Evolutionary conservation across 2,329 filamentous ascomycete genomes (phyloP), one percentile per base, ranked within the genome.

Genomic region (Diaporthe capsici): DNA sequence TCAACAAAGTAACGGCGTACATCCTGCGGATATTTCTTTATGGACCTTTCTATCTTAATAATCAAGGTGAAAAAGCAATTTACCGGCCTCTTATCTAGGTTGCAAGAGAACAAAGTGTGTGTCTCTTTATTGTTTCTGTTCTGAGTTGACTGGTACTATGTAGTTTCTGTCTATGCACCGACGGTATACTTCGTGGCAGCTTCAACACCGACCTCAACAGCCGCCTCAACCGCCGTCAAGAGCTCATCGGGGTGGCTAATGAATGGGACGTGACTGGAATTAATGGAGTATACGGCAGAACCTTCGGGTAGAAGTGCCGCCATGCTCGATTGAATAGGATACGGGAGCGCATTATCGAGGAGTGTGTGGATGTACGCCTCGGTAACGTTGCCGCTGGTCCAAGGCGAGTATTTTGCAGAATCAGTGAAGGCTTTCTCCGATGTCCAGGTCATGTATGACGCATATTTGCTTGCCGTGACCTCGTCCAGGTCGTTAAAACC

Each of bases 311-410:
- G 31, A 39, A 60, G 57, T n/a, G 57, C 57, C 31, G 31, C 31
- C 57, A 60, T 60, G 17, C 31, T 22, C 28, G 22, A 37, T 28
- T 58, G 55, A 4, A 60, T 39, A 60, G 31, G 57, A 22, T 60
- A 60, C 31, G 57, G 31, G 3, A 60, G 57, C 31, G 55, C 55
- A 37, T 58, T 58, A 22, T 58, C 55, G 55, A 58, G 55, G 55
- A 58, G 15, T 58, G 55, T 58, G 31, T 58, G 55, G 28, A 58
- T 58, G 55, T 58, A 58, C 9, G 55, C 28, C 55, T 58, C 55
- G 7, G 55, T 58, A 2, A 58, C 34, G 55, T 34, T 58, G 55
- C 9, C 17, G 9, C 34, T 34, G 28, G 15, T 34, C 55, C 55
- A 58, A 34, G 55, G 55, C 6, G 55, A 31, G 55, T 58, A 34